Base-by-base conservation (phyloP, 257 asterid genomes). In the Gentiana macrophylla region DNA sequence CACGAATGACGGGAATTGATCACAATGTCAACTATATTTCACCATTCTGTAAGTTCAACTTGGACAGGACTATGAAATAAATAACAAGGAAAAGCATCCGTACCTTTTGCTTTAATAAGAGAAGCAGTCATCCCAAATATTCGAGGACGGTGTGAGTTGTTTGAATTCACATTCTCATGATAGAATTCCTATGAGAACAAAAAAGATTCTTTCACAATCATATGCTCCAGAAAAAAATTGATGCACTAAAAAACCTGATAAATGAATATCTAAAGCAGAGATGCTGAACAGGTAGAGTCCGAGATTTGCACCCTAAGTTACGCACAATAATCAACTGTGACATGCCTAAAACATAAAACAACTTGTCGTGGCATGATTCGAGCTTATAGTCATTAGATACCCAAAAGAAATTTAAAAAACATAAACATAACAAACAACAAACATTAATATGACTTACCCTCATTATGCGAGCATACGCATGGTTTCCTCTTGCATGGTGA, bases 61-160 rank as follows among this genome's bases (percentile, higher is more conserved):
- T 4, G 55, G 58, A 57, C 4, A n/a, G 5, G 53, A 44, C 63
- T 5, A 4, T 41, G n/a, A 50, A 41, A 55, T 38, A 32, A 11
- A 51, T 11, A 35, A 24, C 37, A 3, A 45, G 33, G 51, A 36
- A 50, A 62, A 47, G 12, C 6, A 59, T 44, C 55, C 49, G 43
- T 34, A 83, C 97, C 90, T 82, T 90, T 90, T 32, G 94, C 76
- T 75, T 90, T 90, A 66, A 90, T 84, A 41, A 95, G 98, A 50
- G 94, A 86, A 58, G 98, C 98, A 51, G 95, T 89, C 95, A 86
- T 89, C 66, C 97, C 95, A 57, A 89, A 83, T 50, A 89, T 60
- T 80, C 89, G 77, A 65, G 98, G 98, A 72, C 82, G 89, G 55
- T 53, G 60, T 38, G 11, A 44, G 50, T 56, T 37, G 8, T 68